phyloP scores from a whole-genome alignment of 108 stramenopile species.

The Cylindrotheca fusiformis region DNA sequence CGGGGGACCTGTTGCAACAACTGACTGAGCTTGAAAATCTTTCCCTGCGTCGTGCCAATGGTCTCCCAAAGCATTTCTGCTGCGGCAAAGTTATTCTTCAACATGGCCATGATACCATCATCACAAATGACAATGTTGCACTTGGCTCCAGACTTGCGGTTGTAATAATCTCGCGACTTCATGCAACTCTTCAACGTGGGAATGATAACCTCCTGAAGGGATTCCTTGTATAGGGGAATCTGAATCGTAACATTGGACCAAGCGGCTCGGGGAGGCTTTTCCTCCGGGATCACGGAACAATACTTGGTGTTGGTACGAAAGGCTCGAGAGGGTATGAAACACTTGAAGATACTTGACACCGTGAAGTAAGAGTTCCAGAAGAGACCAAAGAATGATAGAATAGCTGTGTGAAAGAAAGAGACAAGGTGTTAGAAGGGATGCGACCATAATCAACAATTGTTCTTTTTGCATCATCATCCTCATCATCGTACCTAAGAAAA shows the following conservation, averaged over 20 bases:
- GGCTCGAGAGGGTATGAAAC: constrained; percentile 49
- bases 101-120: constrained; percentile 49
- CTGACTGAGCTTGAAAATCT: constrained; percentile 33
- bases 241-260: constrained; percentile 49
- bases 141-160: constrained; percentile 22
- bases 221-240: constrained; percentile 54
- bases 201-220: constrained; percentile 40
- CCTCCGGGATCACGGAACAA: constrained; percentile 44
- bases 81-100: constrained; percentile 50
- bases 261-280: constrained; percentile 28
- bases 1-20: constrained; percentile 37
- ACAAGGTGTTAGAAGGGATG: neutral
- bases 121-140: constrained; percentile 51
- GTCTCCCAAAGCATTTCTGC: constrained; percentile 58
- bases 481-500: constrained; percentile 14
- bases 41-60: constrained; percentile 35
- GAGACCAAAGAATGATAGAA: constrained; percentile 45
- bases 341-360: constrained; percentile 35
- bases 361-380: constrained; percentile 58
- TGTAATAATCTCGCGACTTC: constrained; percentile 41
- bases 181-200: constrained; percentile 44
- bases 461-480: too few species aligned
- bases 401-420: too few species aligned
- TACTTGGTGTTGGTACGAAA: constrained; percentile 51
- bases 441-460: neutral